Evolutionary conservation across 1,284 basidiomycete genomes (phyloP).

Genomic region (Laetiporus sulphureus): DNA sequence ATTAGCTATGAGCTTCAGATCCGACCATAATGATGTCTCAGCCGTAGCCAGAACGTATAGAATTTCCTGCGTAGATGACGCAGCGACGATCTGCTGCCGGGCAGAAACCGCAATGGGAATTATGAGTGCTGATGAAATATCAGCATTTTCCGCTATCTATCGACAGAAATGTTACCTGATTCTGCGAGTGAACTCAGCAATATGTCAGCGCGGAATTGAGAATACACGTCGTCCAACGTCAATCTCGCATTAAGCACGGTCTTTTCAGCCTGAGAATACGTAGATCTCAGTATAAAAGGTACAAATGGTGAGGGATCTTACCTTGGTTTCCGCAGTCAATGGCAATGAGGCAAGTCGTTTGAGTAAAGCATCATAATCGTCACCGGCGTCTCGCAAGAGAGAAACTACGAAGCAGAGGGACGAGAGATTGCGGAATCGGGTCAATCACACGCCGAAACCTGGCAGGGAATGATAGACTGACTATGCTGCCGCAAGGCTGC

Average conservation of each 20-base stretch:
- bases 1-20: slow-evolving; percentile 49
- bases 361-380: slow-evolving; percentile 50
- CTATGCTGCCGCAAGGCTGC: slow-evolving; percentile 69
- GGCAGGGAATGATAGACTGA: slow-evolving; percentile 32
- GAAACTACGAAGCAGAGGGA: slow-evolving; percentile 47
- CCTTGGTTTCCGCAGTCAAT: slow-evolving; percentile 40
- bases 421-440: slow-evolving; percentile 2
- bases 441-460: slow-evolving; percentile 8
- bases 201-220: slow-evolving; percentile 76
- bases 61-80: slow-evolving; percentile 53
- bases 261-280: slow-evolving; percentile 53
- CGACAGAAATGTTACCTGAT: slow-evolving; percentile 54
- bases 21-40: slow-evolving; percentile 64
- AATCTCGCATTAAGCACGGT: slow-evolving; percentile 68
- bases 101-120: slow-evolving; percentile 75
- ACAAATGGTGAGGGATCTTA: too few species aligned
- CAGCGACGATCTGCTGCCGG: slow-evolving; percentile 31
- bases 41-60: slow-evolving; percentile 56
- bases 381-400: slow-evolving; percentile 59
- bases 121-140: slow-evolving; percentile 56
- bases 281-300: background rate
- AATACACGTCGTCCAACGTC: slow-evolving; percentile 68
- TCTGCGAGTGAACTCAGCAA: slow-evolving; percentile 83
- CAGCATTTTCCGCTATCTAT: background rate
- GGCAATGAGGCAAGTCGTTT: slow-evolving; percentile 56